phyloP scores from a whole-genome alignment of 768 basidiomycete genomes.

The Mycena galopus region DNA sequence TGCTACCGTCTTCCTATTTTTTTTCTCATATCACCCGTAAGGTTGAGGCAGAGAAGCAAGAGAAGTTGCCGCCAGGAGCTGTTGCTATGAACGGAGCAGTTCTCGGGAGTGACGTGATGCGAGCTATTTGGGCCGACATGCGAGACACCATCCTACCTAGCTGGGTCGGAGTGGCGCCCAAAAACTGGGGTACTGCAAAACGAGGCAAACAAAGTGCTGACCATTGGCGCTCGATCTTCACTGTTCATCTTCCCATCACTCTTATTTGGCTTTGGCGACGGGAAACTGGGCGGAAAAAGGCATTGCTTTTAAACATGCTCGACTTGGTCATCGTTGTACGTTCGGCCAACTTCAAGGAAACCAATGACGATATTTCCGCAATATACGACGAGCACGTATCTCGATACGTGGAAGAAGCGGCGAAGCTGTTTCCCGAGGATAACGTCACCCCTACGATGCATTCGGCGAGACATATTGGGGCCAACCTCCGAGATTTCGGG shows the following conservation, averaged over 20 bases:
- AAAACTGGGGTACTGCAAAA: constrained; percentile 39
- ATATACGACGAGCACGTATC: constrained; percentile 33
- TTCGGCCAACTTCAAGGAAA: constrained; percentile 34
- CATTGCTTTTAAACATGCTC: constrained; percentile 48
- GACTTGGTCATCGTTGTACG: constrained; percentile 43
- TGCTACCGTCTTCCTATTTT: background rate
- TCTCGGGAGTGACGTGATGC: constrained; percentile 38
- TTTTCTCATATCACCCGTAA: background rate
- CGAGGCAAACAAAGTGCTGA: constrained; percentile 49
- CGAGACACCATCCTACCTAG: constrained; percentile 40
- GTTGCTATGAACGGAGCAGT: constrained; percentile 3
- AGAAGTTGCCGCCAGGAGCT: background rate
- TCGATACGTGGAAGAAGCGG: constrained; percentile 38
- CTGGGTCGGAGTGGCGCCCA: constrained; percentile 39
- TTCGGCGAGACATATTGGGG: constrained; percentile 45
- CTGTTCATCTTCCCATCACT: constrained; percentile 49
- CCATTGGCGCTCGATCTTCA: constrained; percentile 50
- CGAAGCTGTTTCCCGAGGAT: constrained; percentile 40
- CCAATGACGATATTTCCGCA: constrained; percentile 21
- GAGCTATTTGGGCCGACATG: constrained; percentile 36
- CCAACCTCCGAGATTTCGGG: constrained; percentile 44
- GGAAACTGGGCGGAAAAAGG: constrained; percentile 27
- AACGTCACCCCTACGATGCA: constrained; percentile 48
- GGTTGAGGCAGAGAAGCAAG: background rate
- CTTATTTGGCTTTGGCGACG: constrained; percentile 51